Evolutionary conservation across 176 grass and related monocot species (phyloP).

Genomic region (barley (Hordeum vulgare)): MorexV3_pseudomolecules_assembly NC_058524.1:543301404-543301903

Average conservation of each 20-base stretch:
- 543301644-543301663: not conserved
- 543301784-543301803: not conserved
- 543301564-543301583: not conserved
- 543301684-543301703: not conserved
- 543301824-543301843: not conserved
- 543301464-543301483: constrained; percentile 11
- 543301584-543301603: too few species aligned
- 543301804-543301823: not conserved
- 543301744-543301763: constrained; percentile 40
- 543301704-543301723: too few species aligned
- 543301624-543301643: not conserved
- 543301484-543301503: not conserved
- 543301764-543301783: constrained; percentile 8
- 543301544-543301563: constrained; percentile 23
- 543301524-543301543: constrained; percentile 23
- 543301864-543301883: not conserved
- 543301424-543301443: not conserved
- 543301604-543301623: not conserved
- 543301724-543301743: constrained; percentile 31
- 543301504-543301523: not conserved
- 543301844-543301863: not conserved
- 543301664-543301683: constrained; percentile 4
- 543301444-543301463: constrained; percentile 5
- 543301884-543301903: constrained; percentile 28
- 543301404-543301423: constrained; percentile 23